Conservation (phyloP, 2,329 filamentous ascomycete species). For the Apiospora malaysiana region DNA sequence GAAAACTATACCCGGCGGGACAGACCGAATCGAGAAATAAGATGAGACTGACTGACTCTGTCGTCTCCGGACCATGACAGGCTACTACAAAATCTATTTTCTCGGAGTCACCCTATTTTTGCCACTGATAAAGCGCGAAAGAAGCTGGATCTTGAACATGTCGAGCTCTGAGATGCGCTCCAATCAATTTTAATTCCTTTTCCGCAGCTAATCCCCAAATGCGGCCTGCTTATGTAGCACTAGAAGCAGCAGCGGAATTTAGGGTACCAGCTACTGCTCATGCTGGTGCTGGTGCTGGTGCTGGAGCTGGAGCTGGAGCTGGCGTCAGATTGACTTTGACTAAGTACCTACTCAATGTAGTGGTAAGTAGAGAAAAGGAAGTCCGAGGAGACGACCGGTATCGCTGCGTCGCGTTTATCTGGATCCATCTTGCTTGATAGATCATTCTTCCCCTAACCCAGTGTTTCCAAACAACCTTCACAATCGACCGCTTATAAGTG, state of each 20-base stretch:
- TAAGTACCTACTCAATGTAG: too few relatives aligned
- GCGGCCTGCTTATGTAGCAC: not conserved
- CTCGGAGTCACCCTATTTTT: not conserved
- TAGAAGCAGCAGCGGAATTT: not conserved
- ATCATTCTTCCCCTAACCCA: not conserved
- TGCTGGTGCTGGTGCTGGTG: not conserved
- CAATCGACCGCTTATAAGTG: too few relatives aligned
- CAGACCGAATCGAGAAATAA: conserved; percentile 11
- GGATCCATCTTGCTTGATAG: not conserved
- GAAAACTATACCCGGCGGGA: not conserved
- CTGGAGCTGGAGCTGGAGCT: not conserved
- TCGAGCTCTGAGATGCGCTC: not conserved
- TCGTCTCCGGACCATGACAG: not conserved
- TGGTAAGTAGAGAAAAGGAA: not conserved
- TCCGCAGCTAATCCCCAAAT: not conserved
- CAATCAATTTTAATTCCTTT: not conserved
- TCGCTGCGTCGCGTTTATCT: not conserved
- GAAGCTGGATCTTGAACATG: not conserved
- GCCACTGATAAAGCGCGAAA: not conserved
- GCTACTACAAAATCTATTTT: not conserved
- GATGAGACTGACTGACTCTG: not conserved
- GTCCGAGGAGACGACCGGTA: not conserved
- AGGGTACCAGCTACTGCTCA: not conserved
- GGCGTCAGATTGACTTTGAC: not conserved
- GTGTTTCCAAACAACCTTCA: not conserved